Evolutionary conservation across 2,329 filamentous ascomycete species (phyloP), one percentile per base, ranked within the genome.

Genomic region (Monosporascus sp.): DNA sequence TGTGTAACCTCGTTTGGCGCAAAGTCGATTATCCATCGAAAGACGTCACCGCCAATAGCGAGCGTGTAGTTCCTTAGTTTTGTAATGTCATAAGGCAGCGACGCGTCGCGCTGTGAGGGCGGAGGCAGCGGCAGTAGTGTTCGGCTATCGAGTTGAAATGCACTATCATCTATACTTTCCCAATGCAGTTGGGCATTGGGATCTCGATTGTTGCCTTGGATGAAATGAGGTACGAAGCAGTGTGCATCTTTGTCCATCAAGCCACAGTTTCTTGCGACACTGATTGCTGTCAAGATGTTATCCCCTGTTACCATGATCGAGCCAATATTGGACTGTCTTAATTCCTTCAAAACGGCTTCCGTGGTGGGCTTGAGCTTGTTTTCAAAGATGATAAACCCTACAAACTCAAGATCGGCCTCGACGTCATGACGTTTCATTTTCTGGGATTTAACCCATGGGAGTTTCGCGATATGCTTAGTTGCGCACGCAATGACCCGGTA

Each of bases 371-470:
- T 99, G 56, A 99, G 75, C 72, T 99, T 99, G 74, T 99, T 99
- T 72, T 99, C 94, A 62, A 99, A 99, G 51, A 99, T 87, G 65
- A 99, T 97, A 72, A 99, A 99, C 5, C 94, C 94, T 37, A 92
- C 81, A 65, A 99, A 97, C 46, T 93, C 84, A 11, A 99, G 80
- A 34, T 85, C 79, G 3, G 83, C 87, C 70, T 99, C 94, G 8
- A 89, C 92, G 50, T 97, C 89, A 39, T 85, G 75, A 31, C 94
- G 86, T 61, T 85, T 88, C 86, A 97, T 92, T 73, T 96, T 96
- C 65, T 97, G 91, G 6, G 92, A 86, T 67, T 95, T 96, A 51
- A 96, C 84, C 92, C 91, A 97, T 62, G 87, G 95, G 34, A 97
- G 78, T 65, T 91, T 94, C 52, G 84, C 83, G 50, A 97, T 82